A percentile compares a stretch with the other conserved stretches of the same genome.
phyloP scores from a whole-genome alignment of 2,329 filamentous ascomycete genomes.

The Fusarium domesticum region DNA sequence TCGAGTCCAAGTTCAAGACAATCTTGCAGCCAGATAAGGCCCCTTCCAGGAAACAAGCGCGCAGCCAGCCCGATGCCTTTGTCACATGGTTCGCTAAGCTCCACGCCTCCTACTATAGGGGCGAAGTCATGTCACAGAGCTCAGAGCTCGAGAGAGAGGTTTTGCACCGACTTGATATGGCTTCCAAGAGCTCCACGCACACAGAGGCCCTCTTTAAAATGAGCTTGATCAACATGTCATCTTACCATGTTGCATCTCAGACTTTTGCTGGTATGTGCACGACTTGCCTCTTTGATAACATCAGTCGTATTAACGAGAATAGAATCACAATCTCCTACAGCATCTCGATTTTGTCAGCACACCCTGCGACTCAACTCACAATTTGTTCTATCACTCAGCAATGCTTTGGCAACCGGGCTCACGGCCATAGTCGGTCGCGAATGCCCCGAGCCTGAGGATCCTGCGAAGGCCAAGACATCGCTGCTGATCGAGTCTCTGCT shows the following conservation, averaged over 20 bases:
- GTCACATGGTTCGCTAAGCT: constrained; percentile 80
- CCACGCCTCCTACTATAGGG: constrained; percentile 80
- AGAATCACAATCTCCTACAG: constrained; percentile 47
- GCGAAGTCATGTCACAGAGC: constrained; percentile 69
- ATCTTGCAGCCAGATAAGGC: constrained; percentile 40
- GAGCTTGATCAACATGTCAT: constrained; percentile 80
- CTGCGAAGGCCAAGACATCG: constrained; percentile 33
- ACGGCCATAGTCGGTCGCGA: constrained; percentile 43
- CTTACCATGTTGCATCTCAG: constrained; percentile 64
- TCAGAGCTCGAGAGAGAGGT: constrained; percentile 84
- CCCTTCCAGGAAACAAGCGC: constrained; percentile 28
- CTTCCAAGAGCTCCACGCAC: constrained; percentile 66
- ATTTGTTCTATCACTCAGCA: constrained; percentile 70
- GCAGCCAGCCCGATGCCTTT: constrained; percentile 57
- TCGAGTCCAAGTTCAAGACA: constrained; percentile 72
- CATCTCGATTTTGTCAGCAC: constrained; percentile 56
- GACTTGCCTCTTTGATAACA: neutral
- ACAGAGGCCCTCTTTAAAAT: constrained; percentile 71
- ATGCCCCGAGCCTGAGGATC: constrained; percentile 21
- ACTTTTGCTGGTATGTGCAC: constrained; percentile 35
- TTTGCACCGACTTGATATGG: constrained; percentile 69
- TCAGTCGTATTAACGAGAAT: constrained; percentile 12
- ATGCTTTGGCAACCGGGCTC: constrained; percentile 67
- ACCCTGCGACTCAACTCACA: constrained; percentile 75
- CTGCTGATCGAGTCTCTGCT: constrained; percentile 43